Conservation (phyloP, 257 asterid genomes). For the Lithospermum erythrorhizon region DNA sequence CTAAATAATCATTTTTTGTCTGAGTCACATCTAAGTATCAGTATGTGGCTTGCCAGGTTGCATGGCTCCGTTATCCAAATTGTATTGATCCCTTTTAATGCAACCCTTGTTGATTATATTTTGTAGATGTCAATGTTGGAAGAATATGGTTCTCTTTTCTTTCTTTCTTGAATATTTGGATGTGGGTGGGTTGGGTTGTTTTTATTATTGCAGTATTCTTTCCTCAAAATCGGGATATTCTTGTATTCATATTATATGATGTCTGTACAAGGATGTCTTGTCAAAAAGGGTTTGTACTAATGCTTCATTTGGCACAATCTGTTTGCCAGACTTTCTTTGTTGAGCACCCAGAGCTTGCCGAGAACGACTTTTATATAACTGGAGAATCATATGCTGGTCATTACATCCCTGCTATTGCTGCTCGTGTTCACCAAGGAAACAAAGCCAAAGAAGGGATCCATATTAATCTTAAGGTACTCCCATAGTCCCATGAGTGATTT, state of each 20-base stretch:
- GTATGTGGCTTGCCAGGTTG: no score
- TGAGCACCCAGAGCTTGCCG: constrained; percentile 74
- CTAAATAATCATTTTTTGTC: no score
- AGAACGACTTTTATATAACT: constrained; percentile 79
- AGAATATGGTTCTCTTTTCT: background rate
- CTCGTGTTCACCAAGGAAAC: constrained; percentile 79
- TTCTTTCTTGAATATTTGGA: background rate
- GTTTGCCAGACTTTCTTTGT: constrained; percentile 59
- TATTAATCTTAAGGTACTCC: constrained; percentile 70
- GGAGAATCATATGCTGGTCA: constrained; percentile 99
- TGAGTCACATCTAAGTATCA: no score
- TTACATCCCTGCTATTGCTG: constrained; percentile 90
- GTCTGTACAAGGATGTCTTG: background rate
- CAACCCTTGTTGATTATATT: background rate
- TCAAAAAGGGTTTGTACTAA: background rate
- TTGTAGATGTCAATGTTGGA: background rate
- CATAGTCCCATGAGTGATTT: constrained; percentile 16
- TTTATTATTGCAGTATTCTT: no score
- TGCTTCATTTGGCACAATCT: background rate
- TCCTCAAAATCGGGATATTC: background rate
- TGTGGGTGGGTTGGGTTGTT: background rate
- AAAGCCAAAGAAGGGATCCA: constrained; percentile 72
- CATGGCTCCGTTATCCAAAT: background rate
- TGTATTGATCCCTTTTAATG: background rate
- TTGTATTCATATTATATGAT: no score